Percentiles rank a stretch among this genome's conserved stretches.
Evolutionary conservation across 2,329 filamentous ascomycete genomes (phyloP).

Genomic region (Venturia asperata): DNA sequence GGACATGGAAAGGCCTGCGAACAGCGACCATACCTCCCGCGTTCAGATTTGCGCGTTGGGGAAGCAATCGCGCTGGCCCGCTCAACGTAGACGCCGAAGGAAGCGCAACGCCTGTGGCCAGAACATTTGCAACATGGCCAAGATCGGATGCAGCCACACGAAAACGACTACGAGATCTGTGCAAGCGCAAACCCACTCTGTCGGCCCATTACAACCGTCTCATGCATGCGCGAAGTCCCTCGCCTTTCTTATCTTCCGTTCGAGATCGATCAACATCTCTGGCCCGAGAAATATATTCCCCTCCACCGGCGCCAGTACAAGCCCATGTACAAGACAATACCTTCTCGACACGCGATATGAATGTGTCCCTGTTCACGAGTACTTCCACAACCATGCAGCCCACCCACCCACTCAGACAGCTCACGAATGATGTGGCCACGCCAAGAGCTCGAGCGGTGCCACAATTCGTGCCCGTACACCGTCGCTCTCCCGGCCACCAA

Average conservation of each 20-base stretch:
- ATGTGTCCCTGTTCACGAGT: constrained; percentile 44
- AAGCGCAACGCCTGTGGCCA: constrained; percentile 34
- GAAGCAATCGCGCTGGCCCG: constrained; percentile 23
- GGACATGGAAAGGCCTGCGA: constrained; percentile 49
- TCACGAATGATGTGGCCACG: constrained; percentile 30
- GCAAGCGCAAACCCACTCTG: constrained; percentile 54
- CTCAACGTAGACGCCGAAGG: constrained; percentile 31
- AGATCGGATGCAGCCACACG: constrained; percentile 52
- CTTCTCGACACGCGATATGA: constrained; percentile 45
- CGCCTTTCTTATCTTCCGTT: constrained; percentile 44
- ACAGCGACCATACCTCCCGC: constrained; percentile 26
- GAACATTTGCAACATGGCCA: constrained; percentile 45
- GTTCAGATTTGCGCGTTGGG: constrained; percentile 22
- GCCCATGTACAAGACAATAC: background rate
- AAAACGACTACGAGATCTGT: constrained; percentile 51
- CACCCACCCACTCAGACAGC: constrained; percentile 41
- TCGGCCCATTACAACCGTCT: constrained; percentile 59
- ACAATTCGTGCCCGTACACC: constrained; percentile 32
- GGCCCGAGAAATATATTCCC: constrained; percentile 11
- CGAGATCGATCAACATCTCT: constrained; percentile 18
- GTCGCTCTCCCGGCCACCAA: constrained; percentile 43
- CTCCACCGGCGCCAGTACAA: constrained; percentile 6
- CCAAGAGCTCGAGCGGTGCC: constrained; percentile 32
- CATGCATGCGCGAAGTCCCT: constrained; percentile 53
- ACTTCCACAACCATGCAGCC: constrained; percentile 47